Percentiles rank a stretch among this genome's conserved stretches.
phyloP scores from a whole-genome alignment of 2,329 filamentous ascomycete genomes.

The Xylaria sp. region DNA sequence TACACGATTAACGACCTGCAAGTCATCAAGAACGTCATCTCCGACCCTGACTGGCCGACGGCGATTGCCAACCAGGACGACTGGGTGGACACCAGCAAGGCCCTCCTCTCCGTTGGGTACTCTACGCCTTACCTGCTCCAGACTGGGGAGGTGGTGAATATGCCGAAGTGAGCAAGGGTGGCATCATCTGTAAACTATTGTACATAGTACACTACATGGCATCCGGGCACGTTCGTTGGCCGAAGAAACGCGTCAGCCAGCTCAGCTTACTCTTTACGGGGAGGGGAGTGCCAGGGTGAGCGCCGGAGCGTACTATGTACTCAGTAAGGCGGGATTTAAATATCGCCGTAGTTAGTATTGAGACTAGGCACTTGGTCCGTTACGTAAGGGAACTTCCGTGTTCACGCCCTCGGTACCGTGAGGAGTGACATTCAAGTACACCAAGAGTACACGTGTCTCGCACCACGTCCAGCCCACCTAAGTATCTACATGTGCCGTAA shows the following conservation, averaged over 20 bases:
- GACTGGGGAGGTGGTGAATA: conserved; percentile 44
- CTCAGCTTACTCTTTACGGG: not conserved
- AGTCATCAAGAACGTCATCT: conserved; percentile 39
- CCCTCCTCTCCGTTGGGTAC: conserved; percentile 44
- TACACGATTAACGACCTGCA: conserved; percentile 41
- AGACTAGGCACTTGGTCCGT: not conserved
- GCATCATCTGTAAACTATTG: too few relatives aligned
- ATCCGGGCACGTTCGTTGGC: not conserved
- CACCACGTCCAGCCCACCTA: not conserved
- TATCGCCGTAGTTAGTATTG: not conserved
- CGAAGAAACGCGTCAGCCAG: conserved; percentile 1
- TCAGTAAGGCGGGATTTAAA: not conserved
- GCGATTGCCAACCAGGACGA: conserved; percentile 46
- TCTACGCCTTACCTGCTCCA: conserved; percentile 43
- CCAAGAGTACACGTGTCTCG: not conserved
- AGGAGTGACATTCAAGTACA: not conserved
- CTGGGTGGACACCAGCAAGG: conserved; percentile 45
- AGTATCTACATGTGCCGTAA: not conserved
- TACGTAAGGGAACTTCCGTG: not conserved
- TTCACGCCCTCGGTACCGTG: not conserved
- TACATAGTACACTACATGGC: not conserved
- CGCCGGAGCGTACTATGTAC: too few relatives aligned
- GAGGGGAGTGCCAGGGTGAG: not conserved
- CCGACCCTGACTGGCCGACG: conserved; percentile 44
- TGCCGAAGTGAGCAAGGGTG: conserved; percentile 18